These are phyloP conservation scores for Pseudonitzschia delicatissima DNA, from an alignment of 108 stramenopile genomes.

Conservation along the genomic window DNA sequence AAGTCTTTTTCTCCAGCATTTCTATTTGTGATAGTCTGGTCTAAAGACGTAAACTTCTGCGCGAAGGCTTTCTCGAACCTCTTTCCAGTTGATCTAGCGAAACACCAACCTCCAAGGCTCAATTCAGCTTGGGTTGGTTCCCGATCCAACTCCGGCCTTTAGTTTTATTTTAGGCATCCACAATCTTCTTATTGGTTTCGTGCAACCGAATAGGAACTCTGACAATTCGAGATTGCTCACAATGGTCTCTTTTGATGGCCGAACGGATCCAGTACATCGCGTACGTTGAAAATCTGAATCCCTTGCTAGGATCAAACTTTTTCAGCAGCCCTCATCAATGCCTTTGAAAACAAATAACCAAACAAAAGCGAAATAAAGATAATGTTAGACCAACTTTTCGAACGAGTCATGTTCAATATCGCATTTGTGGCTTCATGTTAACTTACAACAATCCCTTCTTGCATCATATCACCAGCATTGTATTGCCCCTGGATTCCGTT, in stretches of 20 bases:
- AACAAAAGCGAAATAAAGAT: not conserved
- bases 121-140: constrained; percentile 59
- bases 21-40: constrained; percentile 51
- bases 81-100: constrained; percentile 61
- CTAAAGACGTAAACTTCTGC: constrained; percentile 66
- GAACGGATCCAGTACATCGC: constrained; percentile 97
- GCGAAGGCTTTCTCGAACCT: constrained; percentile 68
- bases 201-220: constrained; percentile 76
- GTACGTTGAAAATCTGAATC: constrained; percentile 95
- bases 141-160: constrained; percentile 43
- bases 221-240: constrained; percentile 67
- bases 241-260: constrained; percentile 80
- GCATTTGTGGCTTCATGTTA: not conserved
- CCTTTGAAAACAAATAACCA: constrained; percentile 38
- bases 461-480: constrained; percentile 89
- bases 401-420: not conserved
- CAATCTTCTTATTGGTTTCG: constrained; percentile 74
- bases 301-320: constrained; percentile 91
- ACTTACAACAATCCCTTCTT: constrained; percentile 85
- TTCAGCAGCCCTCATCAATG: constrained; percentile 91
- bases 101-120: constrained; percentile 52
- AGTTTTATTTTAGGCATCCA: constrained; percentile 37
- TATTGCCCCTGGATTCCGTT: constrained; percentile 83
- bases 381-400: too few relatives aligned
- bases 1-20: constrained; percentile 55